phyloP scores from a whole-genome alignment of 495 filamentous ascomycete genomes.

The Chaetomium tenue region DNA sequence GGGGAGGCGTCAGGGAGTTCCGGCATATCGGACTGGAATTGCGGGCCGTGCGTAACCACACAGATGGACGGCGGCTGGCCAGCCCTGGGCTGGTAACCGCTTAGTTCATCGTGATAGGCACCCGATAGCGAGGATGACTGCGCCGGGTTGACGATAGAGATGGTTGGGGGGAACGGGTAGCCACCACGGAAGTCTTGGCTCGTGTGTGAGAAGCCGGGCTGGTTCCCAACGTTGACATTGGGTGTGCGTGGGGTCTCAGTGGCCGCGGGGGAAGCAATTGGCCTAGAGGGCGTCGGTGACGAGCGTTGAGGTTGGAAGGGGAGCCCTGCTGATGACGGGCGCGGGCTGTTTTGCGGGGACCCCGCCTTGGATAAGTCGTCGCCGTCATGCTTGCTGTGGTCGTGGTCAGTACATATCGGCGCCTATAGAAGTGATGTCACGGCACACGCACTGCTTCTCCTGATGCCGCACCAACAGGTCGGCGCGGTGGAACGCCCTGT shows the following conservation, averaged over 20 bases:
- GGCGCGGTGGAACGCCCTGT: slow-evolving; percentile 62
- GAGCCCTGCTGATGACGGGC: slow-evolving; percentile 23
- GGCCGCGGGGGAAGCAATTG: neutral
- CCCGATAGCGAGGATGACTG: slow-evolving; percentile 15
- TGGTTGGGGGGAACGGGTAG: slow-evolving; percentile 23
- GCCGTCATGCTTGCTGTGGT: slow-evolving; percentile 40
- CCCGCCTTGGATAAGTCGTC: slow-evolving; percentile 32
- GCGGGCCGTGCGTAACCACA: slow-evolving; percentile 27
- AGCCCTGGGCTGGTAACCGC: slow-evolving; percentile 25
- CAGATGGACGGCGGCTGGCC: slow-evolving; percentile 21
- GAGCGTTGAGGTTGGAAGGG: slow-evolving; percentile 16
- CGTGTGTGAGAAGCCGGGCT: slow-evolving; percentile 19
- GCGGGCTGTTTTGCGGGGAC: slow-evolving; percentile 25
- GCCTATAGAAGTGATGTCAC: no score
- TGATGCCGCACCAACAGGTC: slow-evolving; percentile 78
- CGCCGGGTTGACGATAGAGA: slow-evolving; percentile 23
- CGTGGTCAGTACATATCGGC: slow-evolving; percentile 16
- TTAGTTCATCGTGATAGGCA: slow-evolving; percentile 7
- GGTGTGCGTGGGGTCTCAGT: slow-evolving; percentile 20
- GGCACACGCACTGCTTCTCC: slow-evolving; percentile 70
- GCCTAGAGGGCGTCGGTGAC: neutral
- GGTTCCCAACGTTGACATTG: slow-evolving; percentile 12
- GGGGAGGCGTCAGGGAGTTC: slow-evolving; percentile 44
- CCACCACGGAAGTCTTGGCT: slow-evolving; percentile 13
- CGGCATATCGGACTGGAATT: slow-evolving; percentile 25